These are phyloP conservation scores for Daldinia childiae DNA, from an alignment of 495 filamentous ascomycete species.

Conservation along the genomic window DNA sequence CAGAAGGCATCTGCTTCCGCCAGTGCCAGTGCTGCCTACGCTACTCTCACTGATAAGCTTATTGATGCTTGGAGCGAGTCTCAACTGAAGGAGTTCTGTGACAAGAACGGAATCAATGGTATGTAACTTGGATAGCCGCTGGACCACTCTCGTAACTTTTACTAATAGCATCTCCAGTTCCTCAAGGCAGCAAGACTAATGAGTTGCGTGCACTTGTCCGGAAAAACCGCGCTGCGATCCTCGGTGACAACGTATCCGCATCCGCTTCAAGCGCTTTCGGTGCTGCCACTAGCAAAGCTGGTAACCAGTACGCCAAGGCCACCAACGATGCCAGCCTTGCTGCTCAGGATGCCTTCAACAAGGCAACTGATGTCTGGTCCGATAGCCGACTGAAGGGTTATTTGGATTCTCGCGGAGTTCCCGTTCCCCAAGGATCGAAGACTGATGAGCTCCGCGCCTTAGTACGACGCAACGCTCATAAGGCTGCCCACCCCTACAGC, in stretches of 20 bases:
- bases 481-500: conserved; percentile 73
- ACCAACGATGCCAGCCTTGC: conserved; percentile 74
- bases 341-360: conserved; percentile 73
- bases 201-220: conserved; percentile 91
- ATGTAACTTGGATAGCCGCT: conserved; percentile 8
- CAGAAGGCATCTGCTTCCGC: conserved; percentile 68
- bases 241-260: conserved; percentile 70
- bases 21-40: conserved; percentile 72
- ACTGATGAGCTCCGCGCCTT: conserved; percentile 81
- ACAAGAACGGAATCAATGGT: conserved; percentile 79
- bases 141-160: background rate
- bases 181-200: conserved; percentile 88
- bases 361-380: conserved; percentile 72
- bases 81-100: conserved; percentile 89
- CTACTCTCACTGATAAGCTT: conserved; percentile 79
- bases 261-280: conserved; percentile 74
- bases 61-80: conserved; percentile 91
- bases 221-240: conserved; percentile 81
- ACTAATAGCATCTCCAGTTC: conserved; percentile 74
- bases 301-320: conserved; percentile 78
- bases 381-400: conserved; percentile 79
- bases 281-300: conserved; percentile 83
- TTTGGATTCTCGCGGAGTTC: conserved; percentile 71
- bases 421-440: conserved; percentile 79
- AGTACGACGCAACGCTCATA: conserved; percentile 76